phyloP scores from a whole-genome alignment of 2,329 filamentous ascomycete species.

The Sporothrix phasma region DNA sequence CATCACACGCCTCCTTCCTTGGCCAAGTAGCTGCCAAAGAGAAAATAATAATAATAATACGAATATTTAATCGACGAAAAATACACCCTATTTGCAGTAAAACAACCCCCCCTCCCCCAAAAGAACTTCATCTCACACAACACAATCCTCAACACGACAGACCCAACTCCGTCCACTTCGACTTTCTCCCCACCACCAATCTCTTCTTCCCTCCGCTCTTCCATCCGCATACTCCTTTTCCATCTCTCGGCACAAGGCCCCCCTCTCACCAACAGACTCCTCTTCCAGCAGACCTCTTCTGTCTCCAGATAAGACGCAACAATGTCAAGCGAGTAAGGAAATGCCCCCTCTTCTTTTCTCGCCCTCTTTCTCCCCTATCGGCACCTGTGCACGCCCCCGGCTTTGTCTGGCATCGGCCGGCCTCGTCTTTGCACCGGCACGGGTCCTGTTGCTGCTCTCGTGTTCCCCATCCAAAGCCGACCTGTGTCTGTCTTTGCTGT shows the following conservation, averaged over 20 bases:
- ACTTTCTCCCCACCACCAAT: neutral
- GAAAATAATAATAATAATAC: slow-evolving; percentile 2
- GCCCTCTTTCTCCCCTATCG: neutral
- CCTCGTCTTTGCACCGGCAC: neutral
- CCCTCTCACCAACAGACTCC: neutral
- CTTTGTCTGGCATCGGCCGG: neutral
- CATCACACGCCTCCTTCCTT: slow-evolving; percentile 3
- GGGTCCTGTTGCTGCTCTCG: neutral
- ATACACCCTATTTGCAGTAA: slow-evolving; percentile 4
- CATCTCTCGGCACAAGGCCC: neutral
- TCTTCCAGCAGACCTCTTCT: neutral
- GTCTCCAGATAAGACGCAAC: slow-evolving; percentile 12
- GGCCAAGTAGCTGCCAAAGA: slow-evolving; percentile 1
- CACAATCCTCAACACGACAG: neutral
- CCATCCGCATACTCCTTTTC: neutral
- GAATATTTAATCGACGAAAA: neutral
- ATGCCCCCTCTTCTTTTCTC: neutral
- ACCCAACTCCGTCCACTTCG: neutral
- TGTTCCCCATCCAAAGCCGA: too few species aligned
- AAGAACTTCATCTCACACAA: slow-evolving; percentile 6
- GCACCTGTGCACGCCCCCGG: neutral
- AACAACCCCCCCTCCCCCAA: slow-evolving; percentile 4
- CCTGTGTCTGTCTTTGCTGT: too few species aligned
- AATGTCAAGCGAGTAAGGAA: slow-evolving; percentile 18
- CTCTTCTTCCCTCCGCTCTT: neutral